Percentiles rank a stretch among this genome's conserved stretches.
Conservation (phyloP, 371 early-diverging fungal species). For the Mycotypha africana region DNA sequence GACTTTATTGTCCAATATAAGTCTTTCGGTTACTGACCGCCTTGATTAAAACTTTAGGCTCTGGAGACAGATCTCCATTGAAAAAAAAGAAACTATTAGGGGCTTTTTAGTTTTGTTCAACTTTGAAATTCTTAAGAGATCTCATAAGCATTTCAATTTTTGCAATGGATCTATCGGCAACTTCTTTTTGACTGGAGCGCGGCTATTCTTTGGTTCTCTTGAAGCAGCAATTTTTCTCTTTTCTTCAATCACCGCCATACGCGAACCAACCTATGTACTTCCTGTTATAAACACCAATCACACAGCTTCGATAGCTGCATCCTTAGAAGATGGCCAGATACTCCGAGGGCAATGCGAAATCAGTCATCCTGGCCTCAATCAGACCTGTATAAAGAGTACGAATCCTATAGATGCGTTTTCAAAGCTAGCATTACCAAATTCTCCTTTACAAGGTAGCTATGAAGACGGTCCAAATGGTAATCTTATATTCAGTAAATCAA, state of each 20-base stretch:
- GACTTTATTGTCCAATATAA: too few relatives aligned
- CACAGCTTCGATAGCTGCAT: slow-evolving; percentile 58
- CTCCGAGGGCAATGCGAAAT: slow-evolving; percentile 70
- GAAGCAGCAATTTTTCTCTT: slow-evolving; percentile 71
- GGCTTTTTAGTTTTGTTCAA: slow-evolving; percentile 66
- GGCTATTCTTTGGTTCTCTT: slow-evolving; percentile 63
- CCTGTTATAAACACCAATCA: slow-evolving; percentile 62
- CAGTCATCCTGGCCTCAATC: slow-evolving; percentile 49
- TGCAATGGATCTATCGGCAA: slow-evolving; percentile 72
- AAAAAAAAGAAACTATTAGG: slow-evolving; percentile 64
- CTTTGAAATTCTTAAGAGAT: slow-evolving; percentile 58
- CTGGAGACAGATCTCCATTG: slow-evolving; percentile 47
- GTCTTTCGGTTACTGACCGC: neutral
- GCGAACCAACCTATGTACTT: slow-evolving; percentile 55
- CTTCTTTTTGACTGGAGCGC: slow-evolving; percentile 69
- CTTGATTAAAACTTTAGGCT: slow-evolving; percentile 15
- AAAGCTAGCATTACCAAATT: slow-evolving; percentile 24
- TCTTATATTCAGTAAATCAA: slow-evolving; percentile 47
- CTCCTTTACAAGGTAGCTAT: slow-evolving; percentile 5
- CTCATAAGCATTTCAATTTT: slow-evolving; percentile 64
- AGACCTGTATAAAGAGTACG: slow-evolving; percentile 6
- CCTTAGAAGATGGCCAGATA: slow-evolving; percentile 50
- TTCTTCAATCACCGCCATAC: slow-evolving; percentile 58
- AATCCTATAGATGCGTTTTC: slow-evolving; percentile 49
- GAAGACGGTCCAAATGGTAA: slow-evolving; percentile 25